phyloP scores from a whole-genome alignment of 148 eudicot genomes.

The Limonium bicolor region DNA sequence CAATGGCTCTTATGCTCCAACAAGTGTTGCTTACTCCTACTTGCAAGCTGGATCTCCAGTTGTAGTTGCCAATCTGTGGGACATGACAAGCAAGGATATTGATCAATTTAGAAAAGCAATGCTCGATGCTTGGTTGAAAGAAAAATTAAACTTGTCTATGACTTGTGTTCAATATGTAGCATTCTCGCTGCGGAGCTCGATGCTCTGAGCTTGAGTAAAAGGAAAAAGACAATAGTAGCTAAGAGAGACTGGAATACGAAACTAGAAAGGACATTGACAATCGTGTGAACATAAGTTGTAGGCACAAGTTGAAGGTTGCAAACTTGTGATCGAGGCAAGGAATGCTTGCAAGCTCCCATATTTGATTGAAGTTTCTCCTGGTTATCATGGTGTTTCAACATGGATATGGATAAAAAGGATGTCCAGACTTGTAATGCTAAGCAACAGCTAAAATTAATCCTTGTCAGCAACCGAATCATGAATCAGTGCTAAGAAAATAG shows the following conservation, averaged over 20 bases:
- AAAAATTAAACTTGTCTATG: conserved; percentile 32
- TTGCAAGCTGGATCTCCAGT: conserved; percentile 79
- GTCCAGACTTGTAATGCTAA: no score
- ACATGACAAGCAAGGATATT: conserved; percentile 78
- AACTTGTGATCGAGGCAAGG: conserved; percentile 60
- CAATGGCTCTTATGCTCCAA: conserved; percentile 49
- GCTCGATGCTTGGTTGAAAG: conserved; percentile 54
- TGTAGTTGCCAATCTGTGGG: conserved; percentile 87
- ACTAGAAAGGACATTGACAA: conserved; percentile 5
- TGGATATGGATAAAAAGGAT: conserved; percentile 47
- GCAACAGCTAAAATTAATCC: no score
- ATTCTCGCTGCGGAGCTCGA: conserved; percentile 24
- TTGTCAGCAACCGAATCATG: no score
- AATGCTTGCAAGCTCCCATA: conserved; percentile 52
- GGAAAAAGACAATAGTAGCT: conserved; percentile 18
- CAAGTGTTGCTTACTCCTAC: conserved; percentile 58
- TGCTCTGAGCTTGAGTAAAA: conserved; percentile 23
- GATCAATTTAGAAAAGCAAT: conserved; percentile 75
- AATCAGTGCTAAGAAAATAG: no score
- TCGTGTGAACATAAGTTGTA: conserved; percentile 8
- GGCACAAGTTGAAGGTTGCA: conserved; percentile 57
- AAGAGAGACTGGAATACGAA: conserved; percentile 24
- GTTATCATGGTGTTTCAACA: conserved; percentile 88
- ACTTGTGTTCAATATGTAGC: conserved; percentile 47
- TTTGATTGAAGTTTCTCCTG: conserved; percentile 80